phyloP scores from a whole-genome alignment of 2,329 filamentous ascomycete species.

The Neurospora crassa region DNA sequence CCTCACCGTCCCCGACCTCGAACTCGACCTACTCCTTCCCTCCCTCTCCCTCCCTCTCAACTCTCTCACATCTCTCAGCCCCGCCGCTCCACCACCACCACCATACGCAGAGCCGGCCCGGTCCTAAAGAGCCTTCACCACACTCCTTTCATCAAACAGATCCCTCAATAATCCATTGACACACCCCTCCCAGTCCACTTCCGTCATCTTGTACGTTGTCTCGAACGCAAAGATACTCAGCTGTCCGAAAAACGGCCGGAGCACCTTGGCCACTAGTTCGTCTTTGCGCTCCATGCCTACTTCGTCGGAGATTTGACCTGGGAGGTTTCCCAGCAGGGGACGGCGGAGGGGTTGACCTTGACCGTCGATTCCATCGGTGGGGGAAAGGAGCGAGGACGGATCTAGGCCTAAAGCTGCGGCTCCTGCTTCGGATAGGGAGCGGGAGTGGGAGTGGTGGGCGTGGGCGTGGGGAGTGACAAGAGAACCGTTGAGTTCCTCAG shows the following conservation, averaged over 20 bases:
- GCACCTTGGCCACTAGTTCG: conserved; percentile 64
- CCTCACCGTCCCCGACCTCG: background rate
- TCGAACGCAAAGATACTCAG: conserved; percentile 92
- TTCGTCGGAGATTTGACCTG: conserved; percentile 45
- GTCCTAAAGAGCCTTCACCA: conserved; percentile 47
- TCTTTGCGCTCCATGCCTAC: conserved; percentile 50
- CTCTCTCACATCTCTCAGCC: background rate
- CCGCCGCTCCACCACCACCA: background rate
- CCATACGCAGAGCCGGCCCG: background rate
- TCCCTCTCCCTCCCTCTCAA: background rate
- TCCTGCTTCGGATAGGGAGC: conserved; percentile 18
- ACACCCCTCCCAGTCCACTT: conserved; percentile 56
- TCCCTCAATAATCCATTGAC: conserved; percentile 57
- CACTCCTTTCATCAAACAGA: conserved; percentile 68
- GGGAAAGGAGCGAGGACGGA: background rate
- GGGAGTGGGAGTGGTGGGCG: background rate
- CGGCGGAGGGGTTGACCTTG: conserved; percentile 27
- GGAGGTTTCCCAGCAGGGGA: conserved; percentile 38
- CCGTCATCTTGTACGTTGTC: conserved; percentile 77
- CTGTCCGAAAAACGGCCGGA: conserved; percentile 83
- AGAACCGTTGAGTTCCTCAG: conserved; percentile 56
- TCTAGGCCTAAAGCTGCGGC: conserved; percentile 18
- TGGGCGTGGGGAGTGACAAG: conserved; percentile 18
- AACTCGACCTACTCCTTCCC: background rate
- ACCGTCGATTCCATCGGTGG: background rate